Evolutionary conservation across 2,329 filamentous ascomycete genomes (phyloP).

Genomic region (Trichophyton verrucosum): DNA sequence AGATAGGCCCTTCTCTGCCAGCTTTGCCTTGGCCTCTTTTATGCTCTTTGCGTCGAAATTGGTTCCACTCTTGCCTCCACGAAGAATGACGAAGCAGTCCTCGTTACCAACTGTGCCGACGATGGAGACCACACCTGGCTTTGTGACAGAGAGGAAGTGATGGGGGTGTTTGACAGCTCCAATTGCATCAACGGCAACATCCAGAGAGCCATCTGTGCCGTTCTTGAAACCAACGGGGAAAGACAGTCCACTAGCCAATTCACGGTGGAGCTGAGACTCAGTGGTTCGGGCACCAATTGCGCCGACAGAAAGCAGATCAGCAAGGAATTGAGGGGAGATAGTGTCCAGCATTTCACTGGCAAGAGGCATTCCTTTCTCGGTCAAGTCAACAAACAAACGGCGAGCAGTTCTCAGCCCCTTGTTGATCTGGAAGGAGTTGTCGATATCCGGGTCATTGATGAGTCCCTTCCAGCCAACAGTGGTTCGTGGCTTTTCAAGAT

Average conservation of each 20-base stretch:
- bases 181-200: slow-evolving; percentile 90
- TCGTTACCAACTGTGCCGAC: slow-evolving; percentile 88
- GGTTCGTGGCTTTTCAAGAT: slow-evolving; percentile 96
- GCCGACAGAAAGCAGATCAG: slow-evolving; percentile 87
- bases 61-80: slow-evolving; percentile 80
- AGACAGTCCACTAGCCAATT: slow-evolving; percentile 84
- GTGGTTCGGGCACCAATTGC: slow-evolving; percentile 94
- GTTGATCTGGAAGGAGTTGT: slow-evolving; percentile 97
- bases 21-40: slow-evolving; percentile 60
- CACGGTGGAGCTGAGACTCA: slow-evolving; percentile 90
- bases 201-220: slow-evolving; percentile 83
- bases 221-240: slow-evolving; percentile 99
- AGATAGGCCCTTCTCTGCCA: slow-evolving; percentile 71
- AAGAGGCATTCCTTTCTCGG: slow-evolving; percentile 77
- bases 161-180: slow-evolving; percentile 56
- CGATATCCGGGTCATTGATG: slow-evolving; percentile 97
- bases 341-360: slow-evolving; percentile 98
- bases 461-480: slow-evolving; percentile 98
- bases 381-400: slow-evolving; percentile 86
- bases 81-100: slow-evolving; percentile 92
- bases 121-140: slow-evolving; percentile 90
- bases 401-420: slow-evolving; percentile 89
- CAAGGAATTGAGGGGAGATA: slow-evolving; percentile 94
- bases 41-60: slow-evolving; percentile 88
- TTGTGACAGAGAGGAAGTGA: slow-evolving; percentile 97